Evolutionary conservation across 331 rosid genomes (phyloP).

Genomic region (Ulmus americana): DNA sequence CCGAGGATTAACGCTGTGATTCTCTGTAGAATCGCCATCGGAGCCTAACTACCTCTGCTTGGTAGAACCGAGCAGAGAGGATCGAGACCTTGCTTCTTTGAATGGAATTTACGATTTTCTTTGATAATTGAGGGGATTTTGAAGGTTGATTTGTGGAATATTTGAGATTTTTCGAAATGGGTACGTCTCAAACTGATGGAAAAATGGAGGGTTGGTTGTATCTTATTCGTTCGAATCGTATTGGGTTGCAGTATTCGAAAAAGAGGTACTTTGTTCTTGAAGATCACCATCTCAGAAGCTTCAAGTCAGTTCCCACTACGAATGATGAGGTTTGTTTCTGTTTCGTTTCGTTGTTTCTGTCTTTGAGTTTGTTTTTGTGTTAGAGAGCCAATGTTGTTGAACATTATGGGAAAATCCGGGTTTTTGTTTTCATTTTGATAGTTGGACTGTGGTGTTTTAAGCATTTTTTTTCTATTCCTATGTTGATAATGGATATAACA

Average conservation of each 20-base stretch:
- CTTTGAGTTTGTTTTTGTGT: not conserved
- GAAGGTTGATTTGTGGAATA: conserved; percentile 4
- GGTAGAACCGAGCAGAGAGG: conserved; percentile 4
- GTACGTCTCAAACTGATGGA: conserved; percentile 31
- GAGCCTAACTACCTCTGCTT: not conserved
- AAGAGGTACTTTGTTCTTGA: conserved; percentile 75
- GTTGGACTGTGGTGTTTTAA: not conserved
- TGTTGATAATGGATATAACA: not conserved
- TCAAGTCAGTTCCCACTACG: conserved; percentile 62
- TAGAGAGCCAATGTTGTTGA: not conserved
- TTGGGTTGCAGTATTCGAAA: conserved; percentile 67
- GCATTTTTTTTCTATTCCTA: not conserved
- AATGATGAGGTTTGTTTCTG: conserved; percentile 43
- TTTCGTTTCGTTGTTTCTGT: not conserved
- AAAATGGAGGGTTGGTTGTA: conserved; percentile 82
- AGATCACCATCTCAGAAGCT: conserved; percentile 56
- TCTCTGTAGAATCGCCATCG: conserved; percentile 29
- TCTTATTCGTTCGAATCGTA: conserved; percentile 62
- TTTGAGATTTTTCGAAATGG: conserved; percentile 25
- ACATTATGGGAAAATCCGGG: not conserved
- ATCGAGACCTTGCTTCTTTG: conserved; percentile 13
- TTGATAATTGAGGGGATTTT: not conserved
- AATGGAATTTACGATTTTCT: conserved; percentile 21
- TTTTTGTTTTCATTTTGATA: not conserved
- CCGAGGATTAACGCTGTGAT: conserved; percentile 20